A percentile compares a stretch with the other conserved stretches of the same genome.
These are phyloP conservation scores for Dioscorea cayenensis DNA, from an alignment of 116 monocot species.

Conservation along the genomic window DNA sequence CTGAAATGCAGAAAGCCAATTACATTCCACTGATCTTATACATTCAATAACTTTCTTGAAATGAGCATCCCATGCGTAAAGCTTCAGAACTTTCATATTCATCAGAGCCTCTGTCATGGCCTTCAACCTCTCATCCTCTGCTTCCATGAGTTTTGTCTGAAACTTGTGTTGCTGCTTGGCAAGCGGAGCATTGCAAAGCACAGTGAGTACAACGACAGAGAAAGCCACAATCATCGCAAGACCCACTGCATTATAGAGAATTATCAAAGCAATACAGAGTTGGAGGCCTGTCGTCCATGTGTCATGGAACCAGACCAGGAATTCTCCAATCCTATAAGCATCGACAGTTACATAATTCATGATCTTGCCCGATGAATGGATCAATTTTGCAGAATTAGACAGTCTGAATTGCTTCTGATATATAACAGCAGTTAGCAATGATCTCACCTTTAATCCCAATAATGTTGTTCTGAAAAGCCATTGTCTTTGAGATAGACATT, in stretches of 20 bases:
- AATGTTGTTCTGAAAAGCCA: conserved; percentile 43
- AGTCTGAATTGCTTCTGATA: conserved; percentile 47
- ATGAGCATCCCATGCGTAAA: conserved; percentile 65
- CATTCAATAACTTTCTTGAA: conserved; percentile 54
- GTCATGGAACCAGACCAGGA: conserved; percentile 52
- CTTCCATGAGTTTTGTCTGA: conserved; percentile 43
- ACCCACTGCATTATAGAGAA: conserved; percentile 53
- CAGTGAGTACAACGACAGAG: conserved; percentile 41
- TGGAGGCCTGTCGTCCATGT: conserved; percentile 50
- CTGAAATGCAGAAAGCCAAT: conserved; percentile 55
- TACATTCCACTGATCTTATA: conserved; percentile 35
- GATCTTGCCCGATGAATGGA: conserved; percentile 58
- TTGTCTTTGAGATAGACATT: conserved; percentile 56
- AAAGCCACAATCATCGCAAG: conserved; percentile 38
- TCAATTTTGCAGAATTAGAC: conserved; percentile 38
- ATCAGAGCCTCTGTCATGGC: conserved; percentile 50
- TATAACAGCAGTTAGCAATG: conserved; percentile 45
- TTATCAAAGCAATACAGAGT: conserved; percentile 38
- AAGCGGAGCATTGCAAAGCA: conserved; percentile 39
- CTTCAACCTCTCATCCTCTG: conserved; percentile 53
- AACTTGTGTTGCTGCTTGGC: conserved; percentile 43
- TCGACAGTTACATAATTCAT: conserved; percentile 49
- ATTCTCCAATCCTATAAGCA: conserved; percentile 57
- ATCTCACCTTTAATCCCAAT: conserved; percentile 42
- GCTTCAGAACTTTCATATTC: conserved; percentile 63